These are phyloP conservation scores for Venturia aucupariae DNA, from an alignment of 2,329 filamentous ascomycete species.

Conservation along the genomic window DNA sequence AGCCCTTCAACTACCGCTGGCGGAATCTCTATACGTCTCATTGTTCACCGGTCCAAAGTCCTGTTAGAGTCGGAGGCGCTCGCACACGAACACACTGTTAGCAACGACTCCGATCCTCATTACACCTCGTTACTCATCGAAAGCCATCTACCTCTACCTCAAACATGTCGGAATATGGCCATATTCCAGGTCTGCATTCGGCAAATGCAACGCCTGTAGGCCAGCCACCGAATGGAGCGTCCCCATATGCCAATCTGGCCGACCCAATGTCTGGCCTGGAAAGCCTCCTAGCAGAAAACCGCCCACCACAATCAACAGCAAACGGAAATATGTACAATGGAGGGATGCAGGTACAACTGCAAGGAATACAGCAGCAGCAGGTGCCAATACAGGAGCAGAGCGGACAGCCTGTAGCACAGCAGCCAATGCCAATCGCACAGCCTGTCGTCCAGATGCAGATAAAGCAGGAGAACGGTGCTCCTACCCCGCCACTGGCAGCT, in stretches of 20 bases:
- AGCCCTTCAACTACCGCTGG: neutral
- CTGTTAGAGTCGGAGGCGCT: too few relatives aligned
- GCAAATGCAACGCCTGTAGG: neutral
- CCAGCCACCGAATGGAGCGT: neutral
- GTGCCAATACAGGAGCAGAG: neutral
- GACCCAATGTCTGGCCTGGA: neutral
- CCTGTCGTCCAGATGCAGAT: neutral
- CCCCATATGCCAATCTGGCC: neutral
- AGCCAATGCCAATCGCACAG: neutral
- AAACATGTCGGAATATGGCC: neutral
- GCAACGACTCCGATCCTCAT: neutral
- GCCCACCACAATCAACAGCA: neutral
- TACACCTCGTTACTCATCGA: neutral
- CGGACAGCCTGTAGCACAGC: slow-evolving; percentile 1
- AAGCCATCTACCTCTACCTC: neutral
- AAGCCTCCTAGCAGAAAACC: slow-evolving; percentile 8
- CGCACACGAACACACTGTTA: neutral
- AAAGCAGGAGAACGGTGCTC: neutral
- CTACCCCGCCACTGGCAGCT: neutral
- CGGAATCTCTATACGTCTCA: neutral
- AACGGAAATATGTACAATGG: neutral
- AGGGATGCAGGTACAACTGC: neutral
- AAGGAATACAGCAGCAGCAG: neutral
- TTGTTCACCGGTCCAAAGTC: neutral
- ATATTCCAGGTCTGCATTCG: neutral